Evolutionary conservation across 306 rosid species (phyloP).

Genomic region (Geum urbanum): DNA sequence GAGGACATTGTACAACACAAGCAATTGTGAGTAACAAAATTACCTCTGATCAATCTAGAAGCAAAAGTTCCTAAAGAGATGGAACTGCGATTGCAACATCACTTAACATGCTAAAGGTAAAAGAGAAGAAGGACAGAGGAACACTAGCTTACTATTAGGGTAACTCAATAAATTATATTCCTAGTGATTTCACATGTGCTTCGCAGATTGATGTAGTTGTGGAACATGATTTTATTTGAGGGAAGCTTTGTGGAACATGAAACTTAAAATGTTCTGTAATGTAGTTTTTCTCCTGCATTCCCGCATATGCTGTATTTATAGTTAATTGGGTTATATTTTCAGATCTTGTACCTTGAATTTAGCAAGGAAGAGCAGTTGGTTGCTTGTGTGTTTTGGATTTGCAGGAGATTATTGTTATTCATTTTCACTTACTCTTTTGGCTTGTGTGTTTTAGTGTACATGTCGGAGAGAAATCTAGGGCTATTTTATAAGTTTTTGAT

Average conservation of each 20-base stretch:
- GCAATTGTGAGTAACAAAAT: conserved; percentile 65
- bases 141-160: conserved; percentile 69
- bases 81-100: conserved; percentile 75
- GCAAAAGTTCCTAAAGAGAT: conserved; percentile 56
- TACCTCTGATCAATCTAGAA: conserved; percentile 65
- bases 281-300: neutral
- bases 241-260: neutral
- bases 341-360: conserved; percentile 64
- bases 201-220: neutral
- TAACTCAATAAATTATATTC: neutral
- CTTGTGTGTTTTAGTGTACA: conserved; percentile 27
- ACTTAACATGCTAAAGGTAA: conserved; percentile 78
- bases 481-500: conserved; percentile 88
- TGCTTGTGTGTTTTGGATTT: conserved; percentile 23
- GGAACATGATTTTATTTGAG: neutral
- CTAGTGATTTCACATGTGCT: neutral
- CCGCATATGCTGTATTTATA: neutral
- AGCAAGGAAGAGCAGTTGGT: conserved; percentile 73
- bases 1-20: conserved; percentile 93
- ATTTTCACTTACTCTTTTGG: conserved; percentile 15
- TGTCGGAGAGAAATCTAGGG: conserved; percentile 82
- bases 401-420: neutral
- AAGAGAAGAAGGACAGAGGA: conserved; percentile 96
- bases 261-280: neutral
- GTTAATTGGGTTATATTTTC: conserved; percentile 19